Conservation (phyloP, 2,329 filamentous ascomycete species). For the Cladosporium sp. region DNA sequence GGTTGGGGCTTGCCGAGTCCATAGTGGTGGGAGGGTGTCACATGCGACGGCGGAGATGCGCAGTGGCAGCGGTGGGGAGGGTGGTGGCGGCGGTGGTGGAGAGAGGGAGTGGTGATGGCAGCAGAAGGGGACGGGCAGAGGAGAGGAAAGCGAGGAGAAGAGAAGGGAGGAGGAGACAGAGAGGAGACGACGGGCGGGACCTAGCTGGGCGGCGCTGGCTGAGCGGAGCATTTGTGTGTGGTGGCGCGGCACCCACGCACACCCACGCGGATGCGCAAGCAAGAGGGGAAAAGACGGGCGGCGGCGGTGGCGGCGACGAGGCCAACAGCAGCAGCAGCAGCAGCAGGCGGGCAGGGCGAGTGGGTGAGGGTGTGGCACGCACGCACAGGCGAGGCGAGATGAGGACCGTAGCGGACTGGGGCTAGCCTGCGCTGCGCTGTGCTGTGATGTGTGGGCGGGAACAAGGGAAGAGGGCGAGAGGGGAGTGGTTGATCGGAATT, state of each 20-base stretch:
- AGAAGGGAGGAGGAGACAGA: constrained; percentile 14
- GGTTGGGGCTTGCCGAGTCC: constrained; percentile 11
- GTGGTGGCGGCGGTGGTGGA: not conserved
- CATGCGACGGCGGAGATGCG: constrained; percentile 11
- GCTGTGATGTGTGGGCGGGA: not conserved
- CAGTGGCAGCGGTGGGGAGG: constrained; percentile 1
- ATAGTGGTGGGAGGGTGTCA: constrained; percentile 1
- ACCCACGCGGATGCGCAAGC: constrained; percentile 1
- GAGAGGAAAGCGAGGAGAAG: constrained; percentile 11
- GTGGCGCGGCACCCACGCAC: constrained; percentile 5
- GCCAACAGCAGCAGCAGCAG: not conserved
- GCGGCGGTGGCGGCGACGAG: not conserved
- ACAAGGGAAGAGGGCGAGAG: not conserved
- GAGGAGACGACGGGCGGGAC: constrained; percentile 1
- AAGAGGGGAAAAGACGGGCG: constrained; percentile 4
- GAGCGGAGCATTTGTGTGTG: constrained; percentile 7
- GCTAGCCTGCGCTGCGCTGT: not conserved
- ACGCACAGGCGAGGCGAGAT: not conserved
- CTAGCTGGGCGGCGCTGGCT: constrained; percentile 22
- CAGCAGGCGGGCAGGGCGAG: not conserved
- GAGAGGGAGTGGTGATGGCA: not conserved
- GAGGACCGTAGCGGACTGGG: not conserved
- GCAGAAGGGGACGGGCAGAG: constrained; percentile 21
- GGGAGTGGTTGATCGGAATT: not conserved
- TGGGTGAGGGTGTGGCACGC: not conserved